These are phyloP conservation scores for Ceratocystis diversiconidia DNA, from an alignment of 2,329 filamentous ascomycete species.

Conservation along the genomic window DNA sequence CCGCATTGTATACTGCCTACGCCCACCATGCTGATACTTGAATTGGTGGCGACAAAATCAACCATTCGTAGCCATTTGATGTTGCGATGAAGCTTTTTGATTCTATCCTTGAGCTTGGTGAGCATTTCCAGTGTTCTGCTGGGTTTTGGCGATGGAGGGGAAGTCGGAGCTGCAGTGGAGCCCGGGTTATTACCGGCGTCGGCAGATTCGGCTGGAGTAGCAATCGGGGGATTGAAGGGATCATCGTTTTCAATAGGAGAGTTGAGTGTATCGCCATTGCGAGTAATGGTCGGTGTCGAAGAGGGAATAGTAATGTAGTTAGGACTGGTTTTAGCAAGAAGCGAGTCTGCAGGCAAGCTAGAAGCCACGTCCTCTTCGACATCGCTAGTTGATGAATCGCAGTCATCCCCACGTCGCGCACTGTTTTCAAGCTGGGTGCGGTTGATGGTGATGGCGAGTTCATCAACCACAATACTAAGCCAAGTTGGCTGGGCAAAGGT, in stretches of 20 bases:
- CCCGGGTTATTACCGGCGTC: conserved; percentile 17
- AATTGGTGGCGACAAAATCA: conserved; percentile 73
- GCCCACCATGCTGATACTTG: conserved; percentile 60
- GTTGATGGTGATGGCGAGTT: conserved; percentile 73
- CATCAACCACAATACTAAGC: conserved; percentile 78
- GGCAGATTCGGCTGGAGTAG: conserved; percentile 15
- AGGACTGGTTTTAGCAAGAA: neutral
- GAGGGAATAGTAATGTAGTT: neutral
- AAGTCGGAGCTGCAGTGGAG: conserved; percentile 13
- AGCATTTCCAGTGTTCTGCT: conserved; percentile 71
- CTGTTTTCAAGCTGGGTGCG: conserved; percentile 42
- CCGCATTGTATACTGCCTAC: conserved; percentile 78
- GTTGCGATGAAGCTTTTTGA: conserved; percentile 74
- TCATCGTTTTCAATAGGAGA: conserved; percentile 14
- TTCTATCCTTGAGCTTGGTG: conserved; percentile 63
- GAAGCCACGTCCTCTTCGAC: conserved; percentile 4
- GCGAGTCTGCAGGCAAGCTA: neutral
- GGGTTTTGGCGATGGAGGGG: conserved; percentile 28
- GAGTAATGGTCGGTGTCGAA: conserved; percentile 20
- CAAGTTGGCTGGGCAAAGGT: conserved; percentile 96
- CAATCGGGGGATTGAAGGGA: conserved; percentile 19
- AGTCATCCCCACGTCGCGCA: conserved; percentile 22
- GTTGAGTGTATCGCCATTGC: conserved; percentile 22
- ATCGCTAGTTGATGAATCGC: conserved; percentile 12
- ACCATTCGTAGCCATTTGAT: conserved; percentile 82